Evolutionary conservation across 1,139 yeast genomes (phyloP).

Genomic region (Petasospora fabianii): DNA sequence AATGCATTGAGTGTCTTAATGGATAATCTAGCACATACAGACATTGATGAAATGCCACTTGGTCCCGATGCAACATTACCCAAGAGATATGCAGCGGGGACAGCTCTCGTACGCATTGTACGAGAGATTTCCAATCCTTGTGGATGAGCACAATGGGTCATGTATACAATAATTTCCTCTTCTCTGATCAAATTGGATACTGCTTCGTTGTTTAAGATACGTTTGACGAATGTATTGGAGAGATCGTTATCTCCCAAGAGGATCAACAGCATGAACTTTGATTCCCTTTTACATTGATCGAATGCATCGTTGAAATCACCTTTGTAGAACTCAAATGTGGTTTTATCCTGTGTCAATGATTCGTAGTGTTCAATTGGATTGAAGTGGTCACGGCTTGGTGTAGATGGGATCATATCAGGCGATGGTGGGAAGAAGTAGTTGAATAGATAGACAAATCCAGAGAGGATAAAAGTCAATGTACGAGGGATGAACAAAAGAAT

Average conservation of each 20-base stretch:
- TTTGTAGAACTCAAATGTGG: slow-evolving; percentile 13
- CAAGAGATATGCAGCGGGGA: slow-evolving; percentile 34
- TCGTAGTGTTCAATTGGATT: slow-evolving; percentile 14
- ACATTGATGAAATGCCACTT: slow-evolving; percentile 31
- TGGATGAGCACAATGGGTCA: slow-evolving; percentile 30
- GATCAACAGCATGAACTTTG: slow-evolving; percentile 30
- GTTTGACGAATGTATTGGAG: slow-evolving; percentile 26
- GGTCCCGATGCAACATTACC: slow-evolving; percentile 35
- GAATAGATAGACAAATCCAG: slow-evolving; percentile 14
- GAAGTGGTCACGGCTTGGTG: slow-evolving; percentile 15
- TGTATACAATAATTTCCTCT: slow-evolving; percentile 29
- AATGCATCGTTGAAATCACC: slow-evolving; percentile 32
- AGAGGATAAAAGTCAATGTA: slow-evolving; percentile 21
- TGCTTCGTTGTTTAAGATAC: slow-evolving; percentile 27
- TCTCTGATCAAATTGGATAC: slow-evolving; percentile 25
- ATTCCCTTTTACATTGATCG: slow-evolving; percentile 28
- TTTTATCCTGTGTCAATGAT: slow-evolving; percentile 17
- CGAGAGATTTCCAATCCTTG: slow-evolving; percentile 34
- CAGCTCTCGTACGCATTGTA: slow-evolving; percentile 26
- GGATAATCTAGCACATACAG: slow-evolving; percentile 30
- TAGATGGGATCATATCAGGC: slow-evolving; percentile 20
- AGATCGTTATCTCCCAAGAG: slow-evolving; percentile 28
- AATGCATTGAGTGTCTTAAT: slow-evolving; percentile 28
- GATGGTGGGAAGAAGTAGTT: slow-evolving; percentile 19
- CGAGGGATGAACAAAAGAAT: slow-evolving; percentile 24